Evolutionary conservation across 305 asterid species (phyloP).

Genomic region (Nicotiana rustica): DNA sequence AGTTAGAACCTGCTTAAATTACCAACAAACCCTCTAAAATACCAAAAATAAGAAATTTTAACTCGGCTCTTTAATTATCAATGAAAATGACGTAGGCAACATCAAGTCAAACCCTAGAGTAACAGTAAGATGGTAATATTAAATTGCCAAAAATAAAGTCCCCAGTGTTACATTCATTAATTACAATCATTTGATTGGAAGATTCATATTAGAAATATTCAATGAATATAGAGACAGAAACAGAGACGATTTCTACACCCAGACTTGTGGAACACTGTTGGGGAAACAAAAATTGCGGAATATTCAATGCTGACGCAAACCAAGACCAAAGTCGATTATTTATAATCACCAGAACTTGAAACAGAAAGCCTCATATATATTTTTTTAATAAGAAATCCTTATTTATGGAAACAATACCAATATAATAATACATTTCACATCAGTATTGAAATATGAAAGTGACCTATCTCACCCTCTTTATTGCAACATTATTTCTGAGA

Average conservation of each 20-base stretch:
- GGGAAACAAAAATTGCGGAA: neutral
- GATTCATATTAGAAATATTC: conserved; percentile 10
- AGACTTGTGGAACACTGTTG: conserved; percentile 20
- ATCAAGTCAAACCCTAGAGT: neutral
- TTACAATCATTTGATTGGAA: neutral
- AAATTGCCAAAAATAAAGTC: neutral
- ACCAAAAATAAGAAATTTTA: neutral
- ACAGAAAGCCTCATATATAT: neutral
- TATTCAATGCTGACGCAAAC: conserved; percentile 33
- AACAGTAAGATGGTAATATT: neutral
- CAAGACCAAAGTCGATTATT: conserved; percentile 26
- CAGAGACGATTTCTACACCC: neutral
- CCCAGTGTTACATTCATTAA: neutral
- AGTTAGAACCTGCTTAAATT: neutral
- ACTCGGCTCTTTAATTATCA: neutral
- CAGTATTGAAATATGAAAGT: conserved; percentile 27
- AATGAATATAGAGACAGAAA: conserved; percentile 4
- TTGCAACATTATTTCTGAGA: neutral
- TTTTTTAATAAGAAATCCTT: neutral
- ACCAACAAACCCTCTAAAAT: too few relatives aligned
- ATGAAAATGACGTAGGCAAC: neutral
- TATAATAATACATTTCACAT: neutral
- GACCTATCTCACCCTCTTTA: neutral
- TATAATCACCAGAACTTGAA: neutral
- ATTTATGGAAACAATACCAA: neutral